Conservation (phyloP, 1,139 yeast species). For the Citeromyces hawaiiensis region DNA sequence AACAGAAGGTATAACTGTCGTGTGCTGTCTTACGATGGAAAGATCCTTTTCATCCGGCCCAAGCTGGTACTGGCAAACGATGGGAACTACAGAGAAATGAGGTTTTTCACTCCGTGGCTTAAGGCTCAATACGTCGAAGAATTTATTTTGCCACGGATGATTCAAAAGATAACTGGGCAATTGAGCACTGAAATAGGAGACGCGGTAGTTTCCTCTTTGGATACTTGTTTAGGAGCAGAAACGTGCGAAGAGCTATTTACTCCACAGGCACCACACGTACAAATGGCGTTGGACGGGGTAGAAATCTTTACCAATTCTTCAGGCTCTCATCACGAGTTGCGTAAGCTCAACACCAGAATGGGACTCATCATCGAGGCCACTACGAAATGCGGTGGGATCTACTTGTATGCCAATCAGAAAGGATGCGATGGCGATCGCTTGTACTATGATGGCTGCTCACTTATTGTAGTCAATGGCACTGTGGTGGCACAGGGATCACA, state of each 20-base stretch:
- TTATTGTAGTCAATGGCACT: conserved; percentile 82
- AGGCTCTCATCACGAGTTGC: conserved; percentile 91
- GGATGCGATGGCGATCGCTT: conserved; percentile 98
- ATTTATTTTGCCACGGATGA: conserved; percentile 54
- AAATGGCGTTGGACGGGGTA: conserved; percentile 88
- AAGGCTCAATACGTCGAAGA: conserved; percentile 63
- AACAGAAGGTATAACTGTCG: conserved; percentile 88
- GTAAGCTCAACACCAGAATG: conserved; percentile 77
- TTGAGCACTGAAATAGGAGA: conserved; percentile 71
- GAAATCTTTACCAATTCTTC: conserved; percentile 92
- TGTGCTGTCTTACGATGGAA: conserved; percentile 64
- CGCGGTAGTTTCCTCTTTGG: conserved; percentile 71
- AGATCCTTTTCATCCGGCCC: conserved; percentile 78
- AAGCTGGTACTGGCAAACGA: conserved; percentile 89
- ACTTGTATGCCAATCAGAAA: conserved; percentile 83
- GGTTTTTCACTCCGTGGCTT: conserved; percentile 92
- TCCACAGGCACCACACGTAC: conserved; percentile 89
- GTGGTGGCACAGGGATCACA: conserved; percentile 91
- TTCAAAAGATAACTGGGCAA: conserved; percentile 55
- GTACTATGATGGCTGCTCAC: conserved; percentile 94
- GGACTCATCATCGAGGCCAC: conserved; percentile 85
- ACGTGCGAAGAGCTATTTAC: conserved; percentile 97
- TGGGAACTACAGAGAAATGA: conserved; percentile 96
- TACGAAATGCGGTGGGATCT: conserved; percentile 90
- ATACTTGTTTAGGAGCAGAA: conserved; percentile 86